Base-by-base conservation (phyloP, 257 asterid genomes). In the Plantago elongata region DNA sequence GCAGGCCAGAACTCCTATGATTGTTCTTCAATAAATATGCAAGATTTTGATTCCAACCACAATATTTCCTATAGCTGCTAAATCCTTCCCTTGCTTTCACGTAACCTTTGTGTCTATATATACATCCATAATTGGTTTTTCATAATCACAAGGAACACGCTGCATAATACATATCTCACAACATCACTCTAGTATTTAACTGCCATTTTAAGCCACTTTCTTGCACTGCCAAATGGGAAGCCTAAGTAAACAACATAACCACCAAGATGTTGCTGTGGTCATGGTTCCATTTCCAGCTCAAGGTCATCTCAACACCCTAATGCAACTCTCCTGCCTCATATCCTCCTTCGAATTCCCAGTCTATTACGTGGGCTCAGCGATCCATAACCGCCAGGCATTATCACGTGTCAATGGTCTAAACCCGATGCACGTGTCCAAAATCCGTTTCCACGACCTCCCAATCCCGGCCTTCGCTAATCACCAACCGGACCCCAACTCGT, bases 321-420 rank as follows among this genome's bases (percentile, higher is more conserved):
- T 75, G 30, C 80, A 75, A 51, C 74, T 75, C 63, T 68, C 81
- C 13, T 69, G 78, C 70, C 68, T 49, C 17, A 42, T 76, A 40
- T 69, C 81, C 70, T 61, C 70, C 18, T 54, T 60, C 54, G 64
- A 44, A 2, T 1, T 79, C 15, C 77, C 77, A 14, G 79, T 75
- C 54, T 69, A 75, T 66, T 79, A 69, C 51, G 70, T 51, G 11
- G 65, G 72, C 67, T 60, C 79, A 17, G 56, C 77, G 66, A 27
- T 73, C 68, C 78, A 75, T 73, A 79, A 66, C 78, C 76, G 77
- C 60, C 84, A 79, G 30, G 84, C 79, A 54, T 55, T 30, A 43
- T 9, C 18, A 57, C 84, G 84, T 10, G 66, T 40, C 63, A 72
- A 69, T 51, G 73, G 66, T 63, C 43, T 71, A 18, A 62, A 68